These are phyloP conservation scores for Mycena venus DNA, from an alignment of 768 basidiomycete species.

Conservation along the genomic window DNA sequence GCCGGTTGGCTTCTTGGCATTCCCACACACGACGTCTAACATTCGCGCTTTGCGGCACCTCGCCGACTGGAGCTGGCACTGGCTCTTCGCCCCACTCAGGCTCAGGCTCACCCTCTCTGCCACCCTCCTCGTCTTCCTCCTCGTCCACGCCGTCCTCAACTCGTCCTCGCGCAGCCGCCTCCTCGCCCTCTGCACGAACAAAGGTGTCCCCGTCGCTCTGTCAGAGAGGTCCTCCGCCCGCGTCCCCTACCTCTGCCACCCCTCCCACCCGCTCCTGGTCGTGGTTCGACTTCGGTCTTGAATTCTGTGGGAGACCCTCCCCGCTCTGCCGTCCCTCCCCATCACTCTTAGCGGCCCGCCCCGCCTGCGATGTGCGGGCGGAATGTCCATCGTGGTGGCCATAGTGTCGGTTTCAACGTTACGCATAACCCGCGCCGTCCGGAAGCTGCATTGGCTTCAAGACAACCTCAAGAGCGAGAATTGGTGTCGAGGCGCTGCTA, in stretches of 20 bases:
- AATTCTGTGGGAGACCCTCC: not conserved
- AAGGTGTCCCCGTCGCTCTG: not conserved
- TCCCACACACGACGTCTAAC: too few relatives aligned
- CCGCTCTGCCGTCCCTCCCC: not conserved
- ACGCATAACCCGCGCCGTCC: not conserved
- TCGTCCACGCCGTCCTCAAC: not conserved
- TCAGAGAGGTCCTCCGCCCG: not conserved
- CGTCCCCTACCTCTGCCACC: too few relatives aligned
- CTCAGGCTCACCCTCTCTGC: not conserved
- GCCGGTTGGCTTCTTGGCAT: too few relatives aligned
- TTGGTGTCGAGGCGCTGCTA: conserved; percentile 9
- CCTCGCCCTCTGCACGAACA: not conserved
- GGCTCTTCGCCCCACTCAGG: not conserved
- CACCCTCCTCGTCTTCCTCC: conserved; percentile 6
- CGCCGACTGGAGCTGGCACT: too few relatives aligned
- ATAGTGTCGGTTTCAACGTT: not conserved
- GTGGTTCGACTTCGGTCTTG: not conserved
- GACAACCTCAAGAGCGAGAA: not conserved
- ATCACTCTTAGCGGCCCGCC: not conserved
- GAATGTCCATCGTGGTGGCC: not conserved
- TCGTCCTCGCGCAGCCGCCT: not conserved
- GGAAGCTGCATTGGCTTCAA: too few relatives aligned
- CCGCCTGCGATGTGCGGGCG: not conserved
- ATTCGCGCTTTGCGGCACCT: too few relatives aligned
- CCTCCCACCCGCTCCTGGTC: too few relatives aligned